Percentiles rank a stretch among this genome's conserved stretches.
Evolutionary conservation across 169 alveolate genomes (phyloP).

Genomic region (Cyclospora cayetanensis): DNA sequence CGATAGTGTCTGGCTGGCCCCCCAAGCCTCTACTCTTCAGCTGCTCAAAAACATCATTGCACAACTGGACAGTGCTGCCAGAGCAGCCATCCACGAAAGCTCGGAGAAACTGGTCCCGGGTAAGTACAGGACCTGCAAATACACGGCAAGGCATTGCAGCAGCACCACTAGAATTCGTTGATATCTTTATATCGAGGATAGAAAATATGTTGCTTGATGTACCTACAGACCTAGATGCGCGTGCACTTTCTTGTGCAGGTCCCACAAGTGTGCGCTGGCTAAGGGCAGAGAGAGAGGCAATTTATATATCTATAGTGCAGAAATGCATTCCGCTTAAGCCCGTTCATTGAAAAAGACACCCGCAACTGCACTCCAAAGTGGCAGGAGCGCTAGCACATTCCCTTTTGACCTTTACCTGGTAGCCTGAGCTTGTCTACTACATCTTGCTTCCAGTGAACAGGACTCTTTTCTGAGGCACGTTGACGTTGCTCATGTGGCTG

Average conservation of each 20-base stretch:
- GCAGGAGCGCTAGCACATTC: too few relatives aligned
- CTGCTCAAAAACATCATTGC: neutral
- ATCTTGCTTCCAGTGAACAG: slow-evolving; percentile 11
- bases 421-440: slow-evolving; percentile 15
- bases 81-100: neutral
- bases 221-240: too few relatives aligned
- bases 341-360: too few relatives aligned
- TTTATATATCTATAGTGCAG: too few relatives aligned
- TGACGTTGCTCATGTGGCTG: neutral
- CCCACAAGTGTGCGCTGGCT: too few relatives aligned
- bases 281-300: too few relatives aligned
- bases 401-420: too few relatives aligned
- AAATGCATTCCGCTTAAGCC: too few relatives aligned
- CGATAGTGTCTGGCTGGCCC: neutral
- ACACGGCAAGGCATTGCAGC: neutral
- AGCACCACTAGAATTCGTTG: neutral
- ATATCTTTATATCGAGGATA: too few relatives aligned
- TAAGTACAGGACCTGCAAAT: neutral
- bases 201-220: too few relatives aligned
- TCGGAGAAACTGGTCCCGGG: neutral
- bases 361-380: too few relatives aligned
- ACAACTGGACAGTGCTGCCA: neutral
- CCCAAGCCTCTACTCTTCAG: neutral
- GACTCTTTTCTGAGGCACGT: neutral
- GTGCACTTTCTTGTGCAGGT: too few relatives aligned